phyloP scores from a whole-genome alignment of 768 basidiomycete species.

The Pluteus cervinus region DNA sequence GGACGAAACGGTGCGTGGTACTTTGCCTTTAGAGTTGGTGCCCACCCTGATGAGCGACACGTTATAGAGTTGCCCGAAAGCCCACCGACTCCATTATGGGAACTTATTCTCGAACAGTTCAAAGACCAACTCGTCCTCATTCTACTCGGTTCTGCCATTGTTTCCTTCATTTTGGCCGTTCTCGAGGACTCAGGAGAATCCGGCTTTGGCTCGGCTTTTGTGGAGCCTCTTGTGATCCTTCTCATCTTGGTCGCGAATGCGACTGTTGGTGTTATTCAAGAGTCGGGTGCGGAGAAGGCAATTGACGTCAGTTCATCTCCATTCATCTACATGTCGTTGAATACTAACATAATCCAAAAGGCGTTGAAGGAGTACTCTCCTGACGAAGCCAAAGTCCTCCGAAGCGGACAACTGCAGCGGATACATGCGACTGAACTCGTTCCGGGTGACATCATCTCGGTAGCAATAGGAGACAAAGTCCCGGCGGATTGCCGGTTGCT shows the following conservation, averaged over 20 bases:
- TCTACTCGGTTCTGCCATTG: slow-evolving; percentile 85
- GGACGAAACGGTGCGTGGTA: slow-evolving; percentile 72
- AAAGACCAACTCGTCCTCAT: slow-evolving; percentile 98
- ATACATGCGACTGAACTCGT: slow-evolving; percentile 88
- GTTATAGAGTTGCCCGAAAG: slow-evolving; percentile 85
- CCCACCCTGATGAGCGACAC: slow-evolving; percentile 2
- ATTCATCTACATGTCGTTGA: slow-evolving; percentile 4
- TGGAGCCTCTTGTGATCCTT: slow-evolving; percentile 92
- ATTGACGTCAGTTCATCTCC: slow-evolving; percentile 73
- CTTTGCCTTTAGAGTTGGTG: not conserved
- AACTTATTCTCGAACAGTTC: slow-evolving; percentile 97
- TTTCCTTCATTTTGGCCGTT: slow-evolving; percentile 89
- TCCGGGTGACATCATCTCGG: slow-evolving; percentile 87
- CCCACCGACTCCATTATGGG: slow-evolving; percentile 85
- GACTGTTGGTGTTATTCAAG: slow-evolving; percentile 95
- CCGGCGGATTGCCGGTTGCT: slow-evolving; percentile 92
- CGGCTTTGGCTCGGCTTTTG: slow-evolving; percentile 76
- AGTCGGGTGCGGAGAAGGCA: slow-evolving; percentile 92
- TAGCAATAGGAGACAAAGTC: slow-evolving; percentile 92
- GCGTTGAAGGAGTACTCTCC: slow-evolving; percentile 96
- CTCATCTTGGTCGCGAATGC: slow-evolving; percentile 96
- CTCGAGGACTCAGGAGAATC: slow-evolving; percentile 73
- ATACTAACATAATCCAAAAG: slow-evolving; percentile 32
- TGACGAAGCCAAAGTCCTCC: slow-evolving; percentile 88
- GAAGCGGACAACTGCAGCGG: slow-evolving; percentile 60